phyloP scores from a whole-genome alignment of 2,329 filamentous ascomycete species.

The Neonectria magnoliae region DNA sequence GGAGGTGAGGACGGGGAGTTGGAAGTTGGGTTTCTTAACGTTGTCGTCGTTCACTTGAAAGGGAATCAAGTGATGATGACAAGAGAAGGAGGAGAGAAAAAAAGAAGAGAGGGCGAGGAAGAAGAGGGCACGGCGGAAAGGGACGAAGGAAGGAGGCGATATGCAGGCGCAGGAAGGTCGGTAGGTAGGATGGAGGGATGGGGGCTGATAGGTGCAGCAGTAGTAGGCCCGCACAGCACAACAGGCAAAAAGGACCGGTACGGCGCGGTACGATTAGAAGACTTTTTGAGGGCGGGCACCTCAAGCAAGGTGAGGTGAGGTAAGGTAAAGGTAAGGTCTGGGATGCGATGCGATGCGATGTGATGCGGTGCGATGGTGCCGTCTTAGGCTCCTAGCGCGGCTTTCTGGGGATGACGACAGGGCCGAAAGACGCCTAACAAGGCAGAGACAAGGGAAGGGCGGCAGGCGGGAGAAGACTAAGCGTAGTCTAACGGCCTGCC shows the following conservation, averaged over 20 bases:
- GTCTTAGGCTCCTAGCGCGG: slow-evolving; percentile 17
- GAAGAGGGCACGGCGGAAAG: neutral
- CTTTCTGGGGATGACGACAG: slow-evolving; percentile 11
- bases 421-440: neutral
- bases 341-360: slow-evolving; percentile 23
- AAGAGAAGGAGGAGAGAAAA: slow-evolving; percentile 13
- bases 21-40: slow-evolving; percentile 15
- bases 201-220: slow-evolving; percentile 27
- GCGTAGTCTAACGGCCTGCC: neutral
- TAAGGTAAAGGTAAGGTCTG: slow-evolving; percentile 10
- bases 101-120: slow-evolving; percentile 5
- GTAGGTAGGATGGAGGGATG: slow-evolving; percentile 22
- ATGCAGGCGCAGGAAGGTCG: slow-evolving; percentile 31
- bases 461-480: slow-evolving; percentile 23
- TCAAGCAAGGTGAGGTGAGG: slow-evolving; percentile 3
- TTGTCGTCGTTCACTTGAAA: slow-evolving; percentile 35
- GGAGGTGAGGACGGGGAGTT: slow-evolving; percentile 15
- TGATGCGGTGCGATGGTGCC: slow-evolving; percentile 19
- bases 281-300: neutral
- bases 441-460: slow-evolving; percentile 1
- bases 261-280: slow-evolving; percentile 15
- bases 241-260: slow-evolving; percentile 12
- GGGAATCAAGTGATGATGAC: slow-evolving; percentile 32
- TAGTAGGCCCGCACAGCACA: slow-evolving; percentile 23
- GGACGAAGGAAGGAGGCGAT: slow-evolving; percentile 16